These are phyloP conservation scores for Zygoascus flipseniorum DNA, from an alignment of 805 yeast species.

Conservation along the genomic window DNA sequence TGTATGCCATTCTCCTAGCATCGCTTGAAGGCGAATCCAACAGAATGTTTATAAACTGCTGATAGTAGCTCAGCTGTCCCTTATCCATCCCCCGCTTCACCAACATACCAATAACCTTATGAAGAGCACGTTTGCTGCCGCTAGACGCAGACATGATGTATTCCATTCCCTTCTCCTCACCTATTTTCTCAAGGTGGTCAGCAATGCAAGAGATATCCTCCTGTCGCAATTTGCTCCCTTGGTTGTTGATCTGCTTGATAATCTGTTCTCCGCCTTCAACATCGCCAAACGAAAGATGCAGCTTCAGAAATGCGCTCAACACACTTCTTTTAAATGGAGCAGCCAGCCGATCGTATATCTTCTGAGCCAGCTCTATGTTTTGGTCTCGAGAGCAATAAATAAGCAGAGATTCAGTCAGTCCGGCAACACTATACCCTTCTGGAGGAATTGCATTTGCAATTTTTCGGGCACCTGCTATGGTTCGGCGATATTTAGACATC, in stretches of 20 bases:
- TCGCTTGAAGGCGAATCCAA: slow-evolving; percentile 1
- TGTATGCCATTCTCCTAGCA: slow-evolving; percentile 1
- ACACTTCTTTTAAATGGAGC: slow-evolving; percentile 13
- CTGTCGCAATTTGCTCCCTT: background rate
- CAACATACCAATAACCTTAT: background rate
- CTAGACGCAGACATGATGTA: background rate
- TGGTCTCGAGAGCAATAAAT: slow-evolving; percentile 13
- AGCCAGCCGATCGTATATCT: slow-evolving; percentile 3
- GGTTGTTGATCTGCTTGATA: slow-evolving; percentile 12
- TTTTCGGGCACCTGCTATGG: slow-evolving; percentile 5
- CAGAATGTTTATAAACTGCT: background rate
- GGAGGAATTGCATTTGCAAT: slow-evolving; percentile 11
- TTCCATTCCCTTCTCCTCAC: slow-evolving; percentile 1
- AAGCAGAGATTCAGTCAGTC: slow-evolving; percentile 18
- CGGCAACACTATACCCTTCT: slow-evolving; percentile 9
- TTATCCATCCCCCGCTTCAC: background rate
- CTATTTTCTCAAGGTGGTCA: background rate
- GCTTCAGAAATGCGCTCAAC: slow-evolving; percentile 11
- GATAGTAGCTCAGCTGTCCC: background rate
- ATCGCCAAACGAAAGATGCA: slow-evolving; percentile 16
- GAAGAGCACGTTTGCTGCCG: background rate
- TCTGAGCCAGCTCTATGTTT: slow-evolving; percentile 11
- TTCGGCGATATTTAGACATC: slow-evolving; percentile 13
- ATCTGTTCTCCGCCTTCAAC: slow-evolving; percentile 15
- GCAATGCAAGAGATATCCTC: background rate